phyloP scores from a whole-genome alignment of 2,329 filamentous ascomycete genomes.

The Fusarium verticillioides region DNA sequence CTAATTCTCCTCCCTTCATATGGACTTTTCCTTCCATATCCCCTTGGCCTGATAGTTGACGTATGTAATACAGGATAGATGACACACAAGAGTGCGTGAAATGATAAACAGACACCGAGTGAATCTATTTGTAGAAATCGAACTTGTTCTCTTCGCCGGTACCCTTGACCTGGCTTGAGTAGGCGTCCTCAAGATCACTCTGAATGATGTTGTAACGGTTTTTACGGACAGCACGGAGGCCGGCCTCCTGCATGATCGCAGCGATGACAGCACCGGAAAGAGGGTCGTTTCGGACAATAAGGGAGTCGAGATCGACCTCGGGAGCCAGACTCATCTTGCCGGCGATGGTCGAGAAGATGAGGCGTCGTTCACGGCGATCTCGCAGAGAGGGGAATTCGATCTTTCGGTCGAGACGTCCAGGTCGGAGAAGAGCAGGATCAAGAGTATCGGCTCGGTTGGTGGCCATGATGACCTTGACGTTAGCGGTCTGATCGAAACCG shows the following conservation, averaged over 20 bases:
- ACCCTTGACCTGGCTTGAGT: slow-evolving; percentile 95
- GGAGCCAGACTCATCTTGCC: slow-evolving; percentile 96
- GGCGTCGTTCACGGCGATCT: slow-evolving; percentile 90
- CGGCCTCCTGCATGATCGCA: slow-evolving; percentile 99
- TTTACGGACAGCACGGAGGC: slow-evolving; percentile 92
- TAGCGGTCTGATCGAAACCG: slow-evolving; percentile 97
- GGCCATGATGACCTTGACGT: slow-evolving; percentile 99
- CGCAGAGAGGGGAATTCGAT: slow-evolving; percentile 98
- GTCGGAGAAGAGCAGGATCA: slow-evolving; percentile 92
- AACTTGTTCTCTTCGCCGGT: slow-evolving; percentile 76
- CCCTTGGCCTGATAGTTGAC: slow-evolving; percentile 13
- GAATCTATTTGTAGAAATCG: slow-evolving; percentile 85
- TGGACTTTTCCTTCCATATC: slow-evolving; percentile 29
- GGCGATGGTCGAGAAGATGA: slow-evolving; percentile 98
- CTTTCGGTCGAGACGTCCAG: slow-evolving; percentile 95
- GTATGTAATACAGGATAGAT: slow-evolving; percentile 41
- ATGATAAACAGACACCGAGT: slow-evolving; percentile 6
- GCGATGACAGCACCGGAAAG: slow-evolving; percentile 95
- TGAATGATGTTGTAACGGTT: slow-evolving; percentile 99
- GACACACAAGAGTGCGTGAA: slow-evolving; percentile 23
- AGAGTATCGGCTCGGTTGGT: slow-evolving; percentile 98
- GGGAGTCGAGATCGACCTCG: slow-evolving; percentile 93
- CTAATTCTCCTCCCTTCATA: slow-evolving; percentile 3
- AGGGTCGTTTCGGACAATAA: slow-evolving; percentile 97
- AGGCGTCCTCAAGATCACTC: slow-evolving; percentile 94